A percentile compares a stretch with the other conserved stretches of the same genome.
phyloP scores from a whole-genome alignment of 768 basidiomycete genomes.

The Butyriboletus loyo region DNA sequence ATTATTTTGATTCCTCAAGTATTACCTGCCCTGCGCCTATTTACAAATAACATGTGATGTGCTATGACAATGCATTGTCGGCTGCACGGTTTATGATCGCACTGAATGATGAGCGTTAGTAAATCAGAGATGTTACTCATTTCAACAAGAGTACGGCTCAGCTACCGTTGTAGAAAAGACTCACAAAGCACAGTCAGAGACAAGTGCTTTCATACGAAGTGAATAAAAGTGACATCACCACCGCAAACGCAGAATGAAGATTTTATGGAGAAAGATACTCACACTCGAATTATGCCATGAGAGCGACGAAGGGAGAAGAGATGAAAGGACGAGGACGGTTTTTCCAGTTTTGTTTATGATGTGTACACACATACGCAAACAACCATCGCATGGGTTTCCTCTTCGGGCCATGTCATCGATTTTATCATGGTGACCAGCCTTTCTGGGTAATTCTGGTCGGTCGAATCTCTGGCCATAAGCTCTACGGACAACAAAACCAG shows the following conservation, averaged over 20 bases:
- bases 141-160: slow-evolving; percentile 43
- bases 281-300: slow-evolving; percentile 2
- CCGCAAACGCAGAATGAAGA: slow-evolving; percentile 17
- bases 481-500: not conserved
- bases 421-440: not conserved
- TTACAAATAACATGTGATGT: slow-evolving; percentile 1
- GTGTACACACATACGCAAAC: slow-evolving; percentile 17
- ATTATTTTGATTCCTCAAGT: not conserved
- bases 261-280: slow-evolving; percentile 12
- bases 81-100: not conserved
- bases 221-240: slow-evolving; percentile 63
- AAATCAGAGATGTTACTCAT: not conserved
- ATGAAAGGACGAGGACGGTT: not conserved
- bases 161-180: slow-evolving; percentile 82
- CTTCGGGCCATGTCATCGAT: not conserved
- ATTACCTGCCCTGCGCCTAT: not conserved
- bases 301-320: not conserved
- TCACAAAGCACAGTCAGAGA: slow-evolving; percentile 47
- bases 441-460: not conserved
- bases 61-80: not conserved
- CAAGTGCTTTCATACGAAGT: slow-evolving; percentile 67
- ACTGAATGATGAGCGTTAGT: slow-evolving; percentile 9
- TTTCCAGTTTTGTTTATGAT: slow-evolving; percentile 20
- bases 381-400: not conserved
- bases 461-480: not conserved